Conservation (phyloP, 2,329 filamentous ascomycete genomes). For the Keithomyces neogunnii region DNA sequence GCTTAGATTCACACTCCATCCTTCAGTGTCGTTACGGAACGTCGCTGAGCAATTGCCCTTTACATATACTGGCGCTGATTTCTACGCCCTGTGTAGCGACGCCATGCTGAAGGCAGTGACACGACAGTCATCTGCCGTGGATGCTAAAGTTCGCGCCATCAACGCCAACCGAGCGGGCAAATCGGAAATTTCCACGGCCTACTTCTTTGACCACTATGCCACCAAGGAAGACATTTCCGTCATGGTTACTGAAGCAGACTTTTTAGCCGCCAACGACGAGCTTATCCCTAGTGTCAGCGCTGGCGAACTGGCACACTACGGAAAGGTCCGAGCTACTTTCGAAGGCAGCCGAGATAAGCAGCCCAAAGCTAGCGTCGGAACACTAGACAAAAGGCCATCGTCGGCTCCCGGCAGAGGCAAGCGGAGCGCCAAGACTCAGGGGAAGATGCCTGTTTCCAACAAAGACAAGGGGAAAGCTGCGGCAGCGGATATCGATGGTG, state of each 20-base stretch:
- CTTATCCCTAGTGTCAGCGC: constrained; percentile 89
- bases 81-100: constrained; percentile 95
- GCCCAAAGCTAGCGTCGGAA: background rate
- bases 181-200: constrained; percentile 66
- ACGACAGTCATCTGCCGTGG: constrained; percentile 74
- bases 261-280: constrained; percentile 70
- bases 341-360: constrained; percentile 48
- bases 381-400: constrained; percentile 7
- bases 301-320: constrained; percentile 87
- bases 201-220: constrained; percentile 92
- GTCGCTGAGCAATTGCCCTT: constrained; percentile 77
- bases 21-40: constrained; percentile 63
- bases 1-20: constrained; percentile 72
- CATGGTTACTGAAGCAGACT: constrained; percentile 83
- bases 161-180: constrained; percentile 37
- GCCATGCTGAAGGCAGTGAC: constrained; percentile 99
- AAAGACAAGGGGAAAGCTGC: constrained; percentile 30
- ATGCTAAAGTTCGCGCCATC: constrained; percentile 69
- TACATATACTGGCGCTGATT: constrained; percentile 94
- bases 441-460: constrained; percentile 25
- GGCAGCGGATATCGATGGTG: constrained; percentile 19
- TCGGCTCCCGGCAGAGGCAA: constrained; percentile 16
- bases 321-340: constrained; percentile 72
- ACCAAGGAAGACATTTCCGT: constrained; percentile 76
- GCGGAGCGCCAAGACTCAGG: constrained; percentile 18